Evolutionary conservation across 2,329 filamentous ascomycete species (phyloP).

Genomic region (Aspergillus clavatus): DNA sequence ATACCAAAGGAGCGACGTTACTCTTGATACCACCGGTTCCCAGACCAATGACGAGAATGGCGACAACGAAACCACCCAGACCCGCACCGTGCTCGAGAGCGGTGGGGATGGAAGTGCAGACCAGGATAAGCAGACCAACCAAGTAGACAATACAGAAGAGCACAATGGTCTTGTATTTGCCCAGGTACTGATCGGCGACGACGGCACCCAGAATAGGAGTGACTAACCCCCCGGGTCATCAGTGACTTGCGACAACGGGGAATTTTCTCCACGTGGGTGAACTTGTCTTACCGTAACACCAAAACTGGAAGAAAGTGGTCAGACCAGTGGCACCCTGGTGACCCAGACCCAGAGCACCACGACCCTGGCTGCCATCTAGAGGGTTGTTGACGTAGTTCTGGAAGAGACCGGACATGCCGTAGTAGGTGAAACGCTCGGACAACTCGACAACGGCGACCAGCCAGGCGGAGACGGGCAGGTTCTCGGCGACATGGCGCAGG

Average conservation of each 20-base stretch:
- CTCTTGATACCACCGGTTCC: conserved; percentile 68
- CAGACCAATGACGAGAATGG: conserved; percentile 59
- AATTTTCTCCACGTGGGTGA: too few relatives aligned
- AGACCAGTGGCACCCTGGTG: conserved; percentile 46
- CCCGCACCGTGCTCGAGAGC: conserved; percentile 48
- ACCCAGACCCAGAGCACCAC: conserved; percentile 41
- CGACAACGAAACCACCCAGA: conserved; percentile 52
- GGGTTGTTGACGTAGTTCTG: conserved; percentile 52
- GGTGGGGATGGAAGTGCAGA: conserved; percentile 51
- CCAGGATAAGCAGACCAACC: conserved; percentile 51
- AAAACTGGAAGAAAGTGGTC: conserved; percentile 53
- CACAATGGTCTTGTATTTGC: conserved; percentile 57
- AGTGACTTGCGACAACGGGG: background rate
- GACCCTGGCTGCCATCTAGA: conserved; percentile 35
- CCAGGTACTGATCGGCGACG: conserved; percentile 57
- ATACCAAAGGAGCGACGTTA: conserved; percentile 51
- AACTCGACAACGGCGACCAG: conserved; percentile 55
- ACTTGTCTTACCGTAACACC: conserved; percentile 44
- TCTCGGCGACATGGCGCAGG: conserved; percentile 52
- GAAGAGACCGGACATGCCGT: conserved; percentile 51
- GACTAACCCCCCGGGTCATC: conserved; percentile 25
- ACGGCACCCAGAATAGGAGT: conserved; percentile 57
- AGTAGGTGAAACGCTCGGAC: conserved; percentile 57
- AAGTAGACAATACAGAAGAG: conserved; percentile 57
- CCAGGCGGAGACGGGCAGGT: conserved; percentile 52